Base-by-base conservation (phyloP, 1,284 basidiomycete species). In the Rhodotorula sp. region DNA sequence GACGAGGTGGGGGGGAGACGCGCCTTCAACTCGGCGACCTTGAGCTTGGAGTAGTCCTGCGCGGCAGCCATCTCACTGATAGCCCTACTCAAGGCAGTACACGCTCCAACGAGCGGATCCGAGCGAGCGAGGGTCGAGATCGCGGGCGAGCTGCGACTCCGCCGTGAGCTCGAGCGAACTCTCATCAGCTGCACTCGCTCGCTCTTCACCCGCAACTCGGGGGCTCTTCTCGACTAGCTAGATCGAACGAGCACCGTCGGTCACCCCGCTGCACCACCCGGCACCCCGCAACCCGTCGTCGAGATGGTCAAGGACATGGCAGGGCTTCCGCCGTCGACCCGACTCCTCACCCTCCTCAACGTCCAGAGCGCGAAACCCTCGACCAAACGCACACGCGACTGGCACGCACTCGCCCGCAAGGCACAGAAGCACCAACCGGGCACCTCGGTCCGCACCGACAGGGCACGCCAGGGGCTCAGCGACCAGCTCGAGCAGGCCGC, bases 301-400 rank as follows among this genome's bases (percentile, higher is more conserved):
- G 46, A 19, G 29, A 63, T 63, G 62, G 53, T 54, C 53, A 63
- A 63, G 62, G 32, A 53, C n/a, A 63, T 63, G 37, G 53, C 53
- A 21, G 64, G 70, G 32, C 66, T 34, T 8, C 29, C 53, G 32
- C 53, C 53, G 17, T 32, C 53, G 32, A 54, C 53, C 17, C 89
- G 89, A 73, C 88, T 99, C 3, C 83, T 98, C 53, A 99, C 97
- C 0, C 87, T 99, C 2, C 86, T 99, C 41, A 99, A 99, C 81
- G 92, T 97, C 3, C 67, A 74, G 37, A 64, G 68, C 19, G 78
- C 74, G 17, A 73, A 71, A 32, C 92, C 91, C 61, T 91, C 94
- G 0, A 87, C 84, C 41, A 84, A 79, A 57, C 81, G 82, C 36
- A 39, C 57, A 12, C 55, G 72, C 53, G 74, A 77, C 64, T 75